Evolutionary conservation across 2,329 filamentous ascomycete genomes (phyloP).

Genomic region (Nectriaceae sp.): DNA sequence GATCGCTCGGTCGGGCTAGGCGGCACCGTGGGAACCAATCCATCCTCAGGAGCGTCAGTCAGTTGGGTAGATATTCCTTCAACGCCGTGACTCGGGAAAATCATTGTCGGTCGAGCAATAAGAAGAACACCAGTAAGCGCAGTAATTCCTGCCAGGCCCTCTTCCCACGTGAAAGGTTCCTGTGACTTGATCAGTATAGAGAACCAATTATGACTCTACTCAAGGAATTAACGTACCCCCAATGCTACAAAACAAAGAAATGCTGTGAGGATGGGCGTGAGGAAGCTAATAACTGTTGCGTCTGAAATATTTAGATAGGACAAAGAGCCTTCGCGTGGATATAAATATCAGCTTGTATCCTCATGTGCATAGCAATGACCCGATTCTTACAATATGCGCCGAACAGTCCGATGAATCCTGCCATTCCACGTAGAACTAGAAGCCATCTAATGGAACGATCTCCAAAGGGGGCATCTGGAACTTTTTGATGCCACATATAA

Average conservation of each 20-base stretch:
- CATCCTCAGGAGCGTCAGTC: slow-evolving; percentile 10
- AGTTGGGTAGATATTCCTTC: slow-evolving; percentile 2
- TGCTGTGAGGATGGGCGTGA: slow-evolving; percentile 70
- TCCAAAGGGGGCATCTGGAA: slow-evolving; percentile 68
- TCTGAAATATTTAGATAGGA: slow-evolving; percentile 77
- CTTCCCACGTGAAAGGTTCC: slow-evolving; percentile 71
- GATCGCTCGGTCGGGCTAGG: slow-evolving; percentile 62
- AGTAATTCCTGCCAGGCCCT: slow-evolving; percentile 68
- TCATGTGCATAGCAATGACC: no score
- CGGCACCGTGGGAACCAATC: slow-evolving; percentile 31
- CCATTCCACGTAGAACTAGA: slow-evolving; percentile 63
- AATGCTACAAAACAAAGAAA: slow-evolving; percentile 62
- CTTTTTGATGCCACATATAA: slow-evolving; percentile 43
- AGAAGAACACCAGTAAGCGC: slow-evolving; percentile 73
- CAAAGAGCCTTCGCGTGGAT: slow-evolving; percentile 37
- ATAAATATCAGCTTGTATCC: neutral
- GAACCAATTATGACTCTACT: neutral
- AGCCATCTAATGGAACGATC: slow-evolving; percentile 62
- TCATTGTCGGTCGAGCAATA: slow-evolving; percentile 68
- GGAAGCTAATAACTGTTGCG: slow-evolving; percentile 78
- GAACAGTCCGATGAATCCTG: slow-evolving; percentile 67
- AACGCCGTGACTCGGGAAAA: slow-evolving; percentile 44
- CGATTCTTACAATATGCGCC: slow-evolving; percentile 47
- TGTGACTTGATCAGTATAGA: slow-evolving; percentile 29
- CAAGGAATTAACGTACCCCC: slow-evolving; percentile 11